Conservation (phyloP, 768 basidiomycete genomes). For the Krasilnikovozyma curviuscula region DNA sequence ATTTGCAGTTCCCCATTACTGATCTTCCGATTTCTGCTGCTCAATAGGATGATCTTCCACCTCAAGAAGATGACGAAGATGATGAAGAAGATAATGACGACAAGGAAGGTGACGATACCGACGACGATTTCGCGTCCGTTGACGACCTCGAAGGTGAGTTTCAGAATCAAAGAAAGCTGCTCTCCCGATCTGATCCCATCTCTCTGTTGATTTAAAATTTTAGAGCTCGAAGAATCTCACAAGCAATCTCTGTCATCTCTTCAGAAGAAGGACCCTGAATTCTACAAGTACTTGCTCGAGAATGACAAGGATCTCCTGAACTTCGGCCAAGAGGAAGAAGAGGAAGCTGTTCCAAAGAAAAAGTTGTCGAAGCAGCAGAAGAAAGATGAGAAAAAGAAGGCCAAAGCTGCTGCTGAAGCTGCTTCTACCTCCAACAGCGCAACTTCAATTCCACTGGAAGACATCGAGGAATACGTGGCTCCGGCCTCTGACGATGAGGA, state of each 20-base stretch:
- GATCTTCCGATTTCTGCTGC: no score
- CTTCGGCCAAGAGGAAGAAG: conserved; percentile 36
- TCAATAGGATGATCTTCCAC: conserved; percentile 13
- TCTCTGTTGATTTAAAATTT: conserved; percentile 4
- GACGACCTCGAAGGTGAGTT: conserved; percentile 51
- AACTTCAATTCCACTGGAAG: conserved; percentile 32
- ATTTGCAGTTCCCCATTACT: no score
- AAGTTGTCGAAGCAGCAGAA: not conserved
- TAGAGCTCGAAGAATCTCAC: conserved; percentile 57
- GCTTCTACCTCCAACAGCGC: conserved; percentile 31
- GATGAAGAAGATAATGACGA: conserved; percentile 12
- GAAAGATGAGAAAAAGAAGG: conserved; percentile 32
- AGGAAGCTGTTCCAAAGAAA: conserved; percentile 16
- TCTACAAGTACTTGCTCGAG: conserved; percentile 92
- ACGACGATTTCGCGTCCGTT: conserved; percentile 52
- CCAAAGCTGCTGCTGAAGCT: conserved; percentile 22
- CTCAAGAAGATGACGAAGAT: conserved; percentile 2
- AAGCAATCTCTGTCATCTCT: conserved; percentile 65
- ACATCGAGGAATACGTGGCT: conserved; percentile 26
- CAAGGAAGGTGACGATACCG: conserved; percentile 21
- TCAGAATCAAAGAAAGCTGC: no score
- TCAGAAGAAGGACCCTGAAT: conserved; percentile 94
- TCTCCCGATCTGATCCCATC: not conserved
- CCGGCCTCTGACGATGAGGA: conserved; percentile 15
- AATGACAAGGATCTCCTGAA: conserved; percentile 81